A percentile compares a stretch with the other conserved stretches of the same genome.
These are phyloP conservation scores for Leccinellum albellum DNA, from an alignment of 768 basidiomycete genomes.

Conservation along the genomic window DNA sequence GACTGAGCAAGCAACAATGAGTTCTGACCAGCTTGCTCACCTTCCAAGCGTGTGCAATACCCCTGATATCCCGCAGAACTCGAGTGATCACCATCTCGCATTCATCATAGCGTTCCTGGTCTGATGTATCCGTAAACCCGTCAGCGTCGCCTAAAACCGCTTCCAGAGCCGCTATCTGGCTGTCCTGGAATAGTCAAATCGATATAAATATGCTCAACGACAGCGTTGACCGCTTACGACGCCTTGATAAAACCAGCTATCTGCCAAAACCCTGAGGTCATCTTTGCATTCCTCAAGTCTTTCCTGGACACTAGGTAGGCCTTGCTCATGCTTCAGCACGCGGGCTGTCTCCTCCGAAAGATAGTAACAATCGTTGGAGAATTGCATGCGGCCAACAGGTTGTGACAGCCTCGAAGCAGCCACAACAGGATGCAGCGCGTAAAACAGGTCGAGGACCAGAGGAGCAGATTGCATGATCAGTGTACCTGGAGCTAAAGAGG, in stretches of 20 bases:
- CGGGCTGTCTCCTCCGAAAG: slow-evolving; percentile 48
- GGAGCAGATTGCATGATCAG: slow-evolving; percentile 59
- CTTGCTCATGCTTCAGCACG: slow-evolving; percentile 28
- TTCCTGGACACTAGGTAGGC: slow-evolving; percentile 34
- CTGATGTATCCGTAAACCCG: slow-evolving; percentile 65
- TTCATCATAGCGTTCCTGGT: slow-evolving; percentile 72
- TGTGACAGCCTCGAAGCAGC: slow-evolving; percentile 46
- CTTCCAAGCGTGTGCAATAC: slow-evolving; percentile 65
- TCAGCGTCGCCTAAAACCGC: slow-evolving; percentile 51
- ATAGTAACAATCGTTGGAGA: slow-evolving; percentile 79
- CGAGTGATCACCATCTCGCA: slow-evolving; percentile 67
- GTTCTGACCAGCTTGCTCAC: slow-evolving; percentile 38
- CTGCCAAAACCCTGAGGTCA: slow-evolving; percentile 51
- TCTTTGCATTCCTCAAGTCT: slow-evolving; percentile 50
- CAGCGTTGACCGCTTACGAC: slow-evolving; percentile 46
- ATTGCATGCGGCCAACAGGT: slow-evolving; percentile 60
- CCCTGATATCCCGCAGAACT: slow-evolving; percentile 60
- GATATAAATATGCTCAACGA: neutral
- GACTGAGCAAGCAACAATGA: neutral
- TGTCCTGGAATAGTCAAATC: slow-evolving; percentile 16
- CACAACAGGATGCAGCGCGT: slow-evolving; percentile 71
- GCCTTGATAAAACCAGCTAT: slow-evolving; percentile 68
- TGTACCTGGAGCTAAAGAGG: slow-evolving; percentile 42
- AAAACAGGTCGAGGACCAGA: slow-evolving; percentile 71
- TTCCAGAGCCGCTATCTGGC: slow-evolving; percentile 23